Conservation (phyloP, 2,329 filamentous ascomycete genomes). For the Aureobasidium uvarum region DNA sequence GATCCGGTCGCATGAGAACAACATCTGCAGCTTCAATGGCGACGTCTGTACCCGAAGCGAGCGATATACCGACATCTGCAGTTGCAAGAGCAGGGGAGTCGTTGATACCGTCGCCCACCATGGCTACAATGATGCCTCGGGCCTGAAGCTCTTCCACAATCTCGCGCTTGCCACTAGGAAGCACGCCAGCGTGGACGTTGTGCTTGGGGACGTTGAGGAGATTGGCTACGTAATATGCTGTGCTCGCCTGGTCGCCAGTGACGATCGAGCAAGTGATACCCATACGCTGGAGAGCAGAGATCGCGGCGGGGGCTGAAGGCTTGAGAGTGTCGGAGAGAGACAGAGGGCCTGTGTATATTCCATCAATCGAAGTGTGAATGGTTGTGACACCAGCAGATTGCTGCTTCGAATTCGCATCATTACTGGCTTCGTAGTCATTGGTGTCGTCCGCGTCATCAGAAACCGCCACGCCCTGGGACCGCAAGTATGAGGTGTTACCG, state of each 20-base stretch:
- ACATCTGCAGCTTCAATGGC: conserved; percentile 97
- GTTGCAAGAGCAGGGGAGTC: conserved; percentile 94
- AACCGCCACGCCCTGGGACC: conserved; percentile 65
- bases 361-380: conserved; percentile 88
- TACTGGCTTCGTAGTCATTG: conserved; percentile 28
- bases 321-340: conserved; percentile 90
- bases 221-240: conserved; percentile 78
- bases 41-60: conserved; percentile 89
- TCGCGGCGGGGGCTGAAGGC: conserved; percentile 74
- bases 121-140: conserved; percentile 75
- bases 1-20: conserved; percentile 88
- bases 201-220: conserved; percentile 75
- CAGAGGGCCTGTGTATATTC: conserved; percentile 74
- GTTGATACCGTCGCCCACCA: conserved; percentile 99
- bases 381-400: conserved; percentile 71
- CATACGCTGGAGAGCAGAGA: conserved; percentile 79
- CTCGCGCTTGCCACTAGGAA: conserved; percentile 84
- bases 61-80: conserved; percentile 88
- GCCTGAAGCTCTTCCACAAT: conserved; percentile 77
- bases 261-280: conserved; percentile 86
- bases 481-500: conserved; percentile 77
- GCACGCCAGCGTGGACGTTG: conserved; percentile 81
- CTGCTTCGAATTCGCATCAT: conserved; percentile 31
- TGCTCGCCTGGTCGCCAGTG: conserved; percentile 84
- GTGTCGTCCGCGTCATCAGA: conserved; percentile 59